Evolutionary conservation across 768 basidiomycete genomes (phyloP), one percentile per base, ranked within the genome.

Genomic region (Psilocybe cyanescens): DNA sequence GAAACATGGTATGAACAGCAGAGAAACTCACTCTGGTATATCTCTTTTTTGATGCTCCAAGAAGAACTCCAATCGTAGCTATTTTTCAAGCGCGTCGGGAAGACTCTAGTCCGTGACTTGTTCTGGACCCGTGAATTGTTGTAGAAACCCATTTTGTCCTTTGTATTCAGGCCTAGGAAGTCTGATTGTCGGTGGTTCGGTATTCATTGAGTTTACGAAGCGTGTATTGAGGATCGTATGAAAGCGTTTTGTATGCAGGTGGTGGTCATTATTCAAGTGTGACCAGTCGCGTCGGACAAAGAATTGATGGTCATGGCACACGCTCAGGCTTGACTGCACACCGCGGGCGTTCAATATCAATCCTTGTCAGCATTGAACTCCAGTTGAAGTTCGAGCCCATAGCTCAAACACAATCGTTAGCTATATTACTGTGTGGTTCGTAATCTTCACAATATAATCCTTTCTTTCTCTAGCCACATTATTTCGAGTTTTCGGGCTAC

Each of bases 21-120:
- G 30, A 7, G 39, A 33, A 6, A 63, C 78, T 60, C 68, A 82
- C 83, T 75, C 71, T 49, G 81, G 79, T 8, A 81, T 72, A 8
- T 71, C 70, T 48, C 72, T 57, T 44, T 78, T 76, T 55, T 76
- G 80, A 55, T 75, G 72, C 8, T 75, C 75, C 24, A 84, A 65
- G 24, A 81, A 69, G 62, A 72, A 83, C 58, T 76, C 72, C 0
- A 79, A 80, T 24, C 70, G 62, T 6, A 78, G 71, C 48, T 77
- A 75, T 24, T 72, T 69, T 58, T 76, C 70, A 47, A 74, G 57
- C 0, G 71, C 73, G 4, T 24, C 39, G 3, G 60, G 24, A 1
- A 69, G 46, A 52, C 63, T 59, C 19, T 44, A 19, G 28, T 53
- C 51, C 5, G 58, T 57, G 30, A 63, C 62, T 11, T 66, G 35